Base-by-base conservation (phyloP, 768 basidiomycete species). In the Clitopilus passeckerianus region DNA sequence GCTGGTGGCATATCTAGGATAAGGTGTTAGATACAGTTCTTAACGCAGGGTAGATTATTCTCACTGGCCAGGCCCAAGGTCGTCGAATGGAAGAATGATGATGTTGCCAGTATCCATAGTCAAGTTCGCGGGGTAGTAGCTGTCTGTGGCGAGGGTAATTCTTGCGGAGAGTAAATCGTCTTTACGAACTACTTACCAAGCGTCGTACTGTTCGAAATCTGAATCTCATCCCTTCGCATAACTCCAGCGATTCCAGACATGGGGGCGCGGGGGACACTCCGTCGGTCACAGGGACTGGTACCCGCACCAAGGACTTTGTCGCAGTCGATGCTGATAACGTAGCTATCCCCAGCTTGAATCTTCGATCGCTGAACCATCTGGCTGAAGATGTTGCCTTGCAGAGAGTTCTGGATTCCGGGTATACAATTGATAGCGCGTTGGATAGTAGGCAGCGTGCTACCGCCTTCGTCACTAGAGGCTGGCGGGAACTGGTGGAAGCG, bases 401-500 rank as follows among this genome's bases (percentile, higher is more conserved):
- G 53, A 23, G 46, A 53, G 52, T 59, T 59, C 34, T 54, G 50
- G 5, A 34, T 27, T 24, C 24, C 53, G 1, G 58, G 58, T 12
- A 59, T 59, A 59, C 58, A 59, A 22, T 59, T 59, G 52, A 59
- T 54, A 54, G 58, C 58, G 27, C 52, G 50, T 6, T 53, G n/a
- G 15, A 59, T 15, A 0, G 27, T 24, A 22, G 53, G 52, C 16
- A 46, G 50, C 1, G 58, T 5, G 9, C 6, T 53, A 12, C 58
- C 58, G 22, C 58, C 58, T 59, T 59, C 58, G 24, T 53, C 50
- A 27, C 30, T 53, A 10, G 33, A 53, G 1, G 58, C 58, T 30
- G 58, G 58, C 15, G 58, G 58, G 24, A 53, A 59, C 58, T 59
- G 24, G 6, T 1, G 41, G 22, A 1, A 12, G 2, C 16, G 20